phyloP scores from a whole-genome alignment of 2,329 filamentous ascomycete genomes.

The Juglanconis juglandina region DNA sequence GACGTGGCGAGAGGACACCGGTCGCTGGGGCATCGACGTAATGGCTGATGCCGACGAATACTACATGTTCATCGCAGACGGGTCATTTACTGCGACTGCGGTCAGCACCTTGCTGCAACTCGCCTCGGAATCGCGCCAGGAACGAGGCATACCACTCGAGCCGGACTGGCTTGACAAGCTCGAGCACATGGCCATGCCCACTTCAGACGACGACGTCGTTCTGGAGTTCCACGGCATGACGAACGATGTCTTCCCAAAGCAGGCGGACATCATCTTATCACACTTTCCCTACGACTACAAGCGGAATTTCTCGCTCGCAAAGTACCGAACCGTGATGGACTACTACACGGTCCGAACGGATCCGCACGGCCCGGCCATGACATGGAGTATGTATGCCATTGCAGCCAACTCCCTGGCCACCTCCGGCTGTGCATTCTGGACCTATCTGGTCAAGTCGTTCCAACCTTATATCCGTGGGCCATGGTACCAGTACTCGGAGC shows the following conservation, averaged over 20 bases:
- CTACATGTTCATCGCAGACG: slow-evolving; percentile 17
- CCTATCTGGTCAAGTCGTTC: slow-evolving; percentile 61
- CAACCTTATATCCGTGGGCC: slow-evolving; percentile 62
- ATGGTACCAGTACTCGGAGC: slow-evolving; percentile 70
- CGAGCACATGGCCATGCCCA: slow-evolving; percentile 18
- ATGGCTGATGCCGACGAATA: slow-evolving; percentile 22
- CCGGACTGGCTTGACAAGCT: slow-evolving; percentile 10
- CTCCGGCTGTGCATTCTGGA: slow-evolving; percentile 66
- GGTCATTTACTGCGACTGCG: slow-evolving; percentile 12
- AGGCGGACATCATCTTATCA: slow-evolving; percentile 65
- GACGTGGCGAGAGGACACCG: slow-evolving; percentile 15
- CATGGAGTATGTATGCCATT: slow-evolving; percentile 66
- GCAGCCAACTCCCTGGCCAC: slow-evolving; percentile 63
- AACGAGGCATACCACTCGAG: slow-evolving; percentile 10
- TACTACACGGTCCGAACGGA: slow-evolving; percentile 30
- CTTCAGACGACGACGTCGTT: slow-evolving; percentile 42
- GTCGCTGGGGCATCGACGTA: slow-evolving; percentile 19
- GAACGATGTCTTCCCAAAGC: slow-evolving; percentile 62
- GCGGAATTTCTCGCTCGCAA: slow-evolving; percentile 27
- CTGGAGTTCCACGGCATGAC: slow-evolving; percentile 66
- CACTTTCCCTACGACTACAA: slow-evolving; percentile 62
- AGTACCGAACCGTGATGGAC: slow-evolving; percentile 29
- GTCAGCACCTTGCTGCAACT: slow-evolving; percentile 11
- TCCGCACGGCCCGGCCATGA: slow-evolving; percentile 68
- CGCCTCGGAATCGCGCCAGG: slow-evolving; percentile 7